Base-by-base conservation (phyloP, 1,139 yeast species). In the Diutina pseudorugosa region DNA sequence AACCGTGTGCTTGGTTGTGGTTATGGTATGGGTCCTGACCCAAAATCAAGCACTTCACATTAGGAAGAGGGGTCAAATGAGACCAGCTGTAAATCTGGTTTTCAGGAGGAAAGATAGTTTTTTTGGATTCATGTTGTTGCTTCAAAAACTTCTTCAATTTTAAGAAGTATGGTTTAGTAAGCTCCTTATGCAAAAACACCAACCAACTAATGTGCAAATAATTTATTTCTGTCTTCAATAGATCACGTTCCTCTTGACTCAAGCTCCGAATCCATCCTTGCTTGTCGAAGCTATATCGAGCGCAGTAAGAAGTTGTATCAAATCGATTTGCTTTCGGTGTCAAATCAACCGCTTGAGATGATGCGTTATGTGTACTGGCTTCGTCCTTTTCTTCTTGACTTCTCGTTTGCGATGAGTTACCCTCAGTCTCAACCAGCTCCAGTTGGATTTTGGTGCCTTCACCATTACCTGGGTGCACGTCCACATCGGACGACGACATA, bases 21-120 rank as follows among this genome's bases (percentile, higher is more conserved):
- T 90, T 90, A 65, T 94, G 98, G 64, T 93, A 93, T 0, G 99
- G 99, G 65, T 93, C 99, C 65, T 93, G 99, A 1, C 99, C 99
- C 49, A 94, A 71, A 18, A 94, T 75, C 3, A 93, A 77, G 40
- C 94, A 94, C 61, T 82, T 83, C 33, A 91, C 85, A 1, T 77
- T 66, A 5, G 80, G 73, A 41, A 93, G 71, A 0, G 97, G 96
- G 0, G 98, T 89, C 40, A 83, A 73, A 50, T 90, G 79, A 1
- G 95, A 84, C 98, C 98, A 93, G 0, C 97, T 86, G 65, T 93
- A 93, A n/a, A 93, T 80, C 56, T 86, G 85, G 18, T 75, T 62
- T 23, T 71, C 65, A 0, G 93, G 91, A 1, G 99, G 99, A 66
- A 88, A 93, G 0, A 91, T 73, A 1, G 74, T 71, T 55, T 76